Evolutionary conservation across 768 basidiomycete species (phyloP).

Genomic region (Lyophyllum decastes): DNA sequence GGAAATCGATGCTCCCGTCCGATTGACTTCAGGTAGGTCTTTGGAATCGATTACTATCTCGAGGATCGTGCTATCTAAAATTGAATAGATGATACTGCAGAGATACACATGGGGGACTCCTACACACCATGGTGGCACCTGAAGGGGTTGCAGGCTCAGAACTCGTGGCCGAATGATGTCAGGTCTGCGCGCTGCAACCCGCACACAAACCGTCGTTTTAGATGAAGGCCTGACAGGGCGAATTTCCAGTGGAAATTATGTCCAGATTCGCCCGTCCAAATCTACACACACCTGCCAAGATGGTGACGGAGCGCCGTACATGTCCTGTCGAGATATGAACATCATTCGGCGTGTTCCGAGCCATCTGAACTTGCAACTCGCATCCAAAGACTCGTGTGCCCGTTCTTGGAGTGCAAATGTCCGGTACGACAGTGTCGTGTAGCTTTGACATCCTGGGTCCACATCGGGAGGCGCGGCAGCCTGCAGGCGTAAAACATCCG

Average conservation of each 20-base stretch:
- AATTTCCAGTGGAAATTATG: background rate
- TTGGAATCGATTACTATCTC: conserved; percentile 2
- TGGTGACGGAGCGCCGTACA: conserved; percentile 9
- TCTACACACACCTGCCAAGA: background rate
- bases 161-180: background rate
- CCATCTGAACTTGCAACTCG: background rate
- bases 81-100: background rate
- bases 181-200: background rate
- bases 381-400: background rate
- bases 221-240: conserved; percentile 4
- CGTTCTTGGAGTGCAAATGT: background rate
- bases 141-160: background rate
- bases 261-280: background rate
- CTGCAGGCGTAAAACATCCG: background rate
- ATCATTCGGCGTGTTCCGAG: conserved; percentile 11
- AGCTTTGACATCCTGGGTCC: background rate
- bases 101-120: conserved; percentile 2
- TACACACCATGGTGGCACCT: conserved; percentile 1
- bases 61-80: background rate
- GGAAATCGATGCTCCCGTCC: background rate
- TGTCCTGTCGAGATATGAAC: background rate
- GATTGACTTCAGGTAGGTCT: background rate
- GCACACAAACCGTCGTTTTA: background rate
- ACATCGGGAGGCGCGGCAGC: background rate
- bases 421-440: background rate